A percentile compares a stretch with the other conserved stretches of the same genome.
Evolutionary conservation across 2,329 filamentous ascomycete species (phyloP).

Genomic region (Aspergillus bombycis): DNA sequence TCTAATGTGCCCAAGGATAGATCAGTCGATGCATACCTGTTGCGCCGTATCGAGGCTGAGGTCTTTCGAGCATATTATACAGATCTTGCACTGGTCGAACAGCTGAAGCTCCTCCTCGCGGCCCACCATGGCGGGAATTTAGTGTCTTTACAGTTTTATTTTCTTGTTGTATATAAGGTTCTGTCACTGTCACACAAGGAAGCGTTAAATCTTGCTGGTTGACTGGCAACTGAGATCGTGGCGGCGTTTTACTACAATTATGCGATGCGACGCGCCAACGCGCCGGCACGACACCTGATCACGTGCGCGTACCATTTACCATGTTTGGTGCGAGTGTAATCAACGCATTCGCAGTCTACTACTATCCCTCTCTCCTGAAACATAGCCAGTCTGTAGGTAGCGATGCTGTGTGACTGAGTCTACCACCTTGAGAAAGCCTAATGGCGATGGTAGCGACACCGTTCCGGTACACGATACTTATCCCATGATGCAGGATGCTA

Average conservation of each 20-base stretch:
- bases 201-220: not conserved
- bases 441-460: not conserved
- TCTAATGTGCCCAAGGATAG: not conserved
- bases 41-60: constrained; percentile 43
- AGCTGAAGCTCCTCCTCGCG: constrained; percentile 36
- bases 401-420: not conserved
- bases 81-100: constrained; percentile 51
- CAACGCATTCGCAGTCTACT: not conserved
- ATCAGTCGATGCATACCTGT: constrained; percentile 39
- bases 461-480: not conserved
- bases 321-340: not conserved
- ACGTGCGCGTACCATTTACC: constrained; percentile 19
- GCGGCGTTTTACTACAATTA: not conserved
- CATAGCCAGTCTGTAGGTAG: not conserved
- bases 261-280: constrained; percentile 23
- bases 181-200: not conserved
- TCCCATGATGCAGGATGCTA: not conserved
- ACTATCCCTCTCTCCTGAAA: not conserved
- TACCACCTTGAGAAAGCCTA: not conserved
- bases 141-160: not conserved
- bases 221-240: not conserved
- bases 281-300: constrained; percentile 28
- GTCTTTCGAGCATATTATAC: constrained; percentile 48
- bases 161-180: not conserved
- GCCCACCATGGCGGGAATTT: constrained; percentile 29